These are phyloP conservation scores for Beauveria varroae DNA, from an alignment of 2,329 filamentous ascomycete species.

Conservation along the genomic window DNA sequence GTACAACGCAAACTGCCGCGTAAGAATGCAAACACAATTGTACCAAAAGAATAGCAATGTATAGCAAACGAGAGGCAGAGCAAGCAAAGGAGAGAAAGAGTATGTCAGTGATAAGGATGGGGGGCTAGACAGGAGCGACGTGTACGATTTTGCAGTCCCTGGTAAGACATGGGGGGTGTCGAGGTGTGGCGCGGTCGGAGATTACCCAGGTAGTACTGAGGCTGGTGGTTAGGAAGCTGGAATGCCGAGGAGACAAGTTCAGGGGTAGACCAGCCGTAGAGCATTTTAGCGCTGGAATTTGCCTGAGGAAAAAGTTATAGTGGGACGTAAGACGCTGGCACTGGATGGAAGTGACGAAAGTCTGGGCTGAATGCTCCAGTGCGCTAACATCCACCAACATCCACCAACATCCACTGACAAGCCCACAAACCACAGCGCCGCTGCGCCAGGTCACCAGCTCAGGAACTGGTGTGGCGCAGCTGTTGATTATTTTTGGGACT, in stretches of 20 bases:
- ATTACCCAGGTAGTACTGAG: neutral
- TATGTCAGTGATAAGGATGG: neutral
- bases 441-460: neutral
- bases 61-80: neutral
- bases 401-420: neutral
- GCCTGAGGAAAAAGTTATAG: neutral
- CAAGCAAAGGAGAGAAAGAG: neutral
- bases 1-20: neutral
- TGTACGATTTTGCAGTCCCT: neutral
- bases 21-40: neutral
- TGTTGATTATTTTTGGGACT: neutral
- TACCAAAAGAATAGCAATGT: neutral
- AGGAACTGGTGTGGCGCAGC: neutral
- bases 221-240: neutral
- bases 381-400: neutral
- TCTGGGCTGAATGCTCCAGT: neutral
- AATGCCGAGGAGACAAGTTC: neutral
- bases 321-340: neutral
- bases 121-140: conserved; percentile 1
- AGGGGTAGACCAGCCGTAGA: neutral
- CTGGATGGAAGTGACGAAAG: neutral
- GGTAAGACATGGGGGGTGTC: conserved; percentile 5
- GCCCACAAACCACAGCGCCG: neutral
- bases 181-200: conserved; percentile 1
- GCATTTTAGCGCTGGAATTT: neutral